These are phyloP conservation scores for Vachellia pachyceras DNA, from an alignment of 306 rosid species.

Conservation along the genomic window DNA sequence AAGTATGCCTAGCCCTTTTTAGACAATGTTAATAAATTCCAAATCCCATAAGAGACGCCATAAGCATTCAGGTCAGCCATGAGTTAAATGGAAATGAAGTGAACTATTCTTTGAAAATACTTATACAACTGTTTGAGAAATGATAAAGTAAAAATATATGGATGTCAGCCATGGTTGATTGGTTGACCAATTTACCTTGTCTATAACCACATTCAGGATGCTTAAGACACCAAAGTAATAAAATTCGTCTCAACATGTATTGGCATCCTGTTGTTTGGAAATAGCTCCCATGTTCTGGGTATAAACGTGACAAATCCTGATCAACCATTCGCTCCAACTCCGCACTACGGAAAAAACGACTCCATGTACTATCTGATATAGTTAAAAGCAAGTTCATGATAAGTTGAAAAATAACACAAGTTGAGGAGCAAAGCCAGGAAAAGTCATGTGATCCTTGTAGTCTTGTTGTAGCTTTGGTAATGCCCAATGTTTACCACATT, in stretches of 20 bases:
- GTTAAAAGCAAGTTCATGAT: background rate
- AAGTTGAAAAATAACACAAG: background rate
- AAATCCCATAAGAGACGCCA: background rate
- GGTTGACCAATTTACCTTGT: constrained; percentile 69
- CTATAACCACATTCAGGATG: constrained; percentile 88
- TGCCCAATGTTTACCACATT: constrained; percentile 17
- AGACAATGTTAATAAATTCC: no score
- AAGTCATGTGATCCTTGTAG: background rate
- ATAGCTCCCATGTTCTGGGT: constrained; percentile 94
- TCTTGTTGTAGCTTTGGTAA: background rate
- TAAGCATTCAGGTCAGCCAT: background rate
- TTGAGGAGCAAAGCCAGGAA: background rate
- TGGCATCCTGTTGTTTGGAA: constrained; percentile 97
- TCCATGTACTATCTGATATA: constrained; percentile 89
- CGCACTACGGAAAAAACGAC: constrained; percentile 93
- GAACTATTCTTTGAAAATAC: background rate
- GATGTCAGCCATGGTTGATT: constrained; percentile 28
- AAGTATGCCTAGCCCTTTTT: background rate
- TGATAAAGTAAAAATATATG: background rate
- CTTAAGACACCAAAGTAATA: constrained; percentile 95
- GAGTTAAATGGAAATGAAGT: background rate
- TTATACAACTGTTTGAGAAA: background rate
- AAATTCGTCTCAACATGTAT: constrained; percentile 89
- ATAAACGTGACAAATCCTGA: constrained; percentile 92
- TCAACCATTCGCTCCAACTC: constrained; percentile 98